Base-by-base conservation (phyloP, 768 basidiomycete species). In the Obba rivulosa region DNA sequence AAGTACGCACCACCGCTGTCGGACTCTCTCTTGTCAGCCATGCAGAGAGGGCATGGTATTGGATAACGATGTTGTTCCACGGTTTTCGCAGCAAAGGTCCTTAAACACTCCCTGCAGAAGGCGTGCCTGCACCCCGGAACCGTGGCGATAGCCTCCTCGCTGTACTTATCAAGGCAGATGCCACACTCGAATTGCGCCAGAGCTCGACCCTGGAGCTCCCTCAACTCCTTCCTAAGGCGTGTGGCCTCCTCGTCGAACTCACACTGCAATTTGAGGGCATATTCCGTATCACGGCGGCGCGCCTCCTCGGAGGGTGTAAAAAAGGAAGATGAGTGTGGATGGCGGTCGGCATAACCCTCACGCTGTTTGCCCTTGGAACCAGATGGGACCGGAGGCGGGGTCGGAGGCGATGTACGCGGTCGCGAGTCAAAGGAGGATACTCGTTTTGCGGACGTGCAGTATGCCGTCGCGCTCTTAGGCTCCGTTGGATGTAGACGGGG, bases 21-120 rank as follows among this genome's bases (percentile, higher is more conserved):
- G 25, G 10, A 13, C 4, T 28, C 43, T 43, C 49, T 48, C 9
- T 52, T 57, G 24, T 63, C 58, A 14, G 67, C 60, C 13, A 67
- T 62, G 50, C 85, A 87, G 25, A 73, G 55, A 1, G 84, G 85
- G 60, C 84, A 86, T 11, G 75, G 57, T 24, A 86, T 76, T 3
- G 84, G 84, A 41, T 74, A 84, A 9, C 71, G 72, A 45, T 71
- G 72, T 34, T 80, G 78, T 14, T 68, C 65, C 17, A 85, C 66
- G 61, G 75, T 76, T 4, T 72, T 65, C 24, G 54, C 55, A 11
- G 76, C 63, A 43, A 77, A 73, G 3, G 50, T 52, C 46, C 59
- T 65, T 42, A 83, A 51, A 56, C 85, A 86, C 2, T 64, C 58
- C 43, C 77, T 67, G 61, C 85, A 86, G 57, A 78, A 76, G 14